Conservation (phyloP, 352 stramenopile genomes). For the Phytophthora pisi region DNA sequence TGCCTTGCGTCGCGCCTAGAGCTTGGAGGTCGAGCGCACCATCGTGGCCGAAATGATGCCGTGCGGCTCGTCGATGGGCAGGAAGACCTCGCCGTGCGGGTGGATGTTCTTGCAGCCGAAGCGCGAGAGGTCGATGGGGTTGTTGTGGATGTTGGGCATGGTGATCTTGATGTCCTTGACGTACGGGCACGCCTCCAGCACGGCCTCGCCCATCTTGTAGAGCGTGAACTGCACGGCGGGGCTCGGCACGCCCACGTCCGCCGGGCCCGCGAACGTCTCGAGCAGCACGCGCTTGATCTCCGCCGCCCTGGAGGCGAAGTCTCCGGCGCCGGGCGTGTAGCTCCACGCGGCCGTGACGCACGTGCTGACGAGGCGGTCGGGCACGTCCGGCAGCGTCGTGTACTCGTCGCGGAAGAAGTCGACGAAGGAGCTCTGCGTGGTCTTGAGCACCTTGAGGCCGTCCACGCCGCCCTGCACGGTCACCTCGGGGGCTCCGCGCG, state of each 20-base stretch:
- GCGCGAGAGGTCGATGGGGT: conserved; percentile 83
- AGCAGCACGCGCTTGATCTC: conserved; percentile 75
- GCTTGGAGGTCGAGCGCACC: conserved; percentile 58
- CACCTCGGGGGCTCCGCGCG: conserved; percentile 40
- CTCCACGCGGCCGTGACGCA: conserved; percentile 80
- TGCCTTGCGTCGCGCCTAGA: conserved; percentile 31
- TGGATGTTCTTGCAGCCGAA: conserved; percentile 89
- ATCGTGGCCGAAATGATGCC: conserved; percentile 89
- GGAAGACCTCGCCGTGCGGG: conserved; percentile 88
- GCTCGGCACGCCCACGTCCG: conserved; percentile 76
- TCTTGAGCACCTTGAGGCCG: conserved; percentile 89
- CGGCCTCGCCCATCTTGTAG: conserved; percentile 87
- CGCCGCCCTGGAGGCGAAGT: conserved; percentile 50
- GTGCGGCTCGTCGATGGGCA: conserved; percentile 86
- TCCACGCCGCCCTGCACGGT: conserved; percentile 64
- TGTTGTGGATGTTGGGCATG: conserved; percentile 92
- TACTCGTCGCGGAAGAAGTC: conserved; percentile 86
- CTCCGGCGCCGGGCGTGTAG: conserved; percentile 55
- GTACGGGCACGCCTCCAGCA: conserved; percentile 65
- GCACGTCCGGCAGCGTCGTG: conserved; percentile 78
- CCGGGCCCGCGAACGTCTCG: conserved; percentile 77
- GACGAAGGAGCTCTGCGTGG: conserved; percentile 88
- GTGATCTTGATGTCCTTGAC: conserved; percentile 79
- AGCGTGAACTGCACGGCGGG: conserved; percentile 85
- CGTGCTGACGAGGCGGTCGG: conserved; percentile 79